phyloP scores from a whole-genome alignment of 1,139 yeast species.

The Hansenula sp. region DNA sequence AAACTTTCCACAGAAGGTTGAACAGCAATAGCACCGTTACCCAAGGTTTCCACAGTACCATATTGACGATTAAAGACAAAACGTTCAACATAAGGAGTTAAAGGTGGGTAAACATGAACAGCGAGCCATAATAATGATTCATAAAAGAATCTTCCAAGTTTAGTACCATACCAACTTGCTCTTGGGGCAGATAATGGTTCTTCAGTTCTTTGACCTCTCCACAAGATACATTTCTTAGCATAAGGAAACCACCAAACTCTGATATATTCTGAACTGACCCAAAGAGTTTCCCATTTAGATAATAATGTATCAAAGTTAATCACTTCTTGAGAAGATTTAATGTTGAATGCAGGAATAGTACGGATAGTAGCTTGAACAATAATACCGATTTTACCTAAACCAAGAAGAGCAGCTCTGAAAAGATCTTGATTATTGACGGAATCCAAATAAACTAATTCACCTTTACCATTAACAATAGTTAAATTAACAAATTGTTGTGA shows the following conservation, averaged over 20 bases:
- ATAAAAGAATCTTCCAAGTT: constrained; percentile 71
- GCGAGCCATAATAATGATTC: constrained; percentile 76
- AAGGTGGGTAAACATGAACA: constrained; percentile 63
- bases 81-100: constrained; percentile 80
- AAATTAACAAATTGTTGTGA: constrained; percentile 82
- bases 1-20: constrained; percentile 82
- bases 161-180: constrained; percentile 82
- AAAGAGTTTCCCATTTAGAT: constrained; percentile 63
- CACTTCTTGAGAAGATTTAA: constrained; percentile 78
- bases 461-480: constrained; percentile 67
- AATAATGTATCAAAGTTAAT: constrained; percentile 70
- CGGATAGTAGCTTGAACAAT: constrained; percentile 86
- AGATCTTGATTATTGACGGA: constrained; percentile 61
- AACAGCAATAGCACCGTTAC: constrained; percentile 64
- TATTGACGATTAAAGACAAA: constrained; percentile 85
- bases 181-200: constrained; percentile 66
- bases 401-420: constrained; percentile 80
- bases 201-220: constrained; percentile 77
- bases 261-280: constrained; percentile 89
- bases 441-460: constrained; percentile 68
- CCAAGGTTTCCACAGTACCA: constrained; percentile 68
- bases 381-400: constrained; percentile 89
- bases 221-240: constrained; percentile 74
- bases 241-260: constrained; percentile 99
- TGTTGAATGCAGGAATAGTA: constrained; percentile 77